Evolutionary conservation across 2,329 filamentous ascomycete species (phyloP).

Genomic region (Coniochaeta pulveracea): DNA sequence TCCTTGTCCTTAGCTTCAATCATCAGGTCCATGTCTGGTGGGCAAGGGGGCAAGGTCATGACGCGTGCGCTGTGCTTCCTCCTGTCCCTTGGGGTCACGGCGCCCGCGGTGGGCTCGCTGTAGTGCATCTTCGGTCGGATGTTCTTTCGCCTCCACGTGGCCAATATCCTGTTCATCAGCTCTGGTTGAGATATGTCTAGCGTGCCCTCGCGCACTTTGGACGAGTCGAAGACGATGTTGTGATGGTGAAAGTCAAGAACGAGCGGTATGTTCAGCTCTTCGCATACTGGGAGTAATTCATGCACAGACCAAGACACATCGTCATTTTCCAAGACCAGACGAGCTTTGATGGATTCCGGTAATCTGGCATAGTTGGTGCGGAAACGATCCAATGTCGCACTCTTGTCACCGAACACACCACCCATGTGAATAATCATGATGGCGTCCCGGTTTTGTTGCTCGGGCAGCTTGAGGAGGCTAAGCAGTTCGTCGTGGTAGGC

Average conservation of each 20-base stretch:
- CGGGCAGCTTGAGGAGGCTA: conserved; percentile 61
- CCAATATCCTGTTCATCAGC: conserved; percentile 65
- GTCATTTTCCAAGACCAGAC: conserved; percentile 87
- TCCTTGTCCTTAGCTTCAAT: conserved; percentile 98
- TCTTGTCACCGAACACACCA: conserved; percentile 80
- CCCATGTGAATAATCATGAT: conserved; percentile 95
- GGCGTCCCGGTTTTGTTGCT: conserved; percentile 71
- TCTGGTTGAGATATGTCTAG: conserved; percentile 55
- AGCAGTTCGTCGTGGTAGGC: conserved; percentile 85
- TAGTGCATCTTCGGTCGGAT: conserved; percentile 98
- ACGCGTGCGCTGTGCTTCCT: conserved; percentile 81
- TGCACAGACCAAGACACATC: conserved; percentile 91
- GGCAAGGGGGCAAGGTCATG: conserved; percentile 69
- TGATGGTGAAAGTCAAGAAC: conserved; percentile 93
- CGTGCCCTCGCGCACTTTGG: conserved; percentile 69
- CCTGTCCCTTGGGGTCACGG: conserved; percentile 65
- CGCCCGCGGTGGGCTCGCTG: conserved; percentile 67
- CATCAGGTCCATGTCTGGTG: conserved; percentile 86
- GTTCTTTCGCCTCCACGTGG: conserved; percentile 72
- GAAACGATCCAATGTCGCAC: conserved; percentile 67
- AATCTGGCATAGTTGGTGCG: conserved; percentile 57
- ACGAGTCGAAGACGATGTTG: conserved; percentile 78
- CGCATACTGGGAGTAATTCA: conserved; percentile 78
- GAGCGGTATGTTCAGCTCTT: conserved; percentile 86
- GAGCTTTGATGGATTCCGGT: conserved; percentile 59